A percentile compares a stretch with the other conserved stretches of the same genome.
phyloP scores from a whole-genome alignment of 176 grass and related monocot genomes.

The Areca catechu region DNA sequence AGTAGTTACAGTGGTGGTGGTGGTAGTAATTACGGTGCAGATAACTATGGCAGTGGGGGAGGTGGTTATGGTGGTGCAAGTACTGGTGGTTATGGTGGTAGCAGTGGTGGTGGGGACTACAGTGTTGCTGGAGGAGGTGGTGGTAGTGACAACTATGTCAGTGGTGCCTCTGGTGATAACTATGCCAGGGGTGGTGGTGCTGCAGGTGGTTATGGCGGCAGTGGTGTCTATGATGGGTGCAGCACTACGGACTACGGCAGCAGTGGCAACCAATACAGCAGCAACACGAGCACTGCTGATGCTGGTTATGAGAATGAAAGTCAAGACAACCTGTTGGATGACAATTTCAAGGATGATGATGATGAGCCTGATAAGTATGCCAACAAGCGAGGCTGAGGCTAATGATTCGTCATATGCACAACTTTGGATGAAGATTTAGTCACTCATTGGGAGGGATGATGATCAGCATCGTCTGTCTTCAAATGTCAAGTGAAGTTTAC shows the following conservation, averaged over 20 bases:
- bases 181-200: conserved; percentile 8
- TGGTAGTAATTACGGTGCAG: neutral
- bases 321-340: conserved; percentile 33
- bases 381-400: conserved; percentile 18
- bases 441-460: too few relatives aligned
- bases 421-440: too few relatives aligned
- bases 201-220: neutral
- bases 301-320: conserved; percentile 10
- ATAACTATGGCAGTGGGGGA: conserved; percentile 6
- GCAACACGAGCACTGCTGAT: conserved; percentile 5
- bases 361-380: conserved; percentile 29
- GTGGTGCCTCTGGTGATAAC: neutral
- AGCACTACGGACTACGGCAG: too few relatives aligned
- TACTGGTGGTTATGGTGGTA: neutral
- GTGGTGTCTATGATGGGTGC: neutral
- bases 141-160: conserved; percentile 1
- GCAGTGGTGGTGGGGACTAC: conserved; percentile 6
- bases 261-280: conserved; percentile 20
- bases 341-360: conserved; percentile 26
- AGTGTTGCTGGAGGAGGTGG: conserved; percentile 14
- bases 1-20: conserved; percentile 10
- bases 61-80: conserved; percentile 17
- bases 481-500: too few relatives aligned
- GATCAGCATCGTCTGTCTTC: too few relatives aligned
- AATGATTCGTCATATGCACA: neutral